Evolutionary conservation across 768 basidiomycete species (phyloP), one percentile per base, ranked within the genome.

Genomic region (Rubroboletus satanas): DNA sequence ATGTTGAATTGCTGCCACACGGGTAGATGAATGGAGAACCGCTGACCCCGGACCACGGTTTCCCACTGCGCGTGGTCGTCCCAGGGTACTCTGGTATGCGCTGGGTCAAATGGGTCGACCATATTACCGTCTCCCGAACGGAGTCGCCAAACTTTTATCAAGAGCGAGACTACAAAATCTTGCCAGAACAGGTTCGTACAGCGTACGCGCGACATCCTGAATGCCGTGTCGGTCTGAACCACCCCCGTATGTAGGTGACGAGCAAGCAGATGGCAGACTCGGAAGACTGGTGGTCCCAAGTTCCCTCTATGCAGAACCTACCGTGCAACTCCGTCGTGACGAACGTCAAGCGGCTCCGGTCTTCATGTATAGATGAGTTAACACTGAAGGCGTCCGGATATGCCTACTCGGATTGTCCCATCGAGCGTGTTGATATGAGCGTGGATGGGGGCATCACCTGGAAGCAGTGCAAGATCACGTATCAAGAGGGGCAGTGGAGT

Each of bases 61-160:
- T 78, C 6, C 86, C 86, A 4, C 60, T 89, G 26, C 82, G 87
- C n/a, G 68, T 85, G 8, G 79, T 88, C 38, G 83, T 83, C 1
- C 87, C 87, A 0, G 87, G 87, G 4, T 80, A 77, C 60, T 74
- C 81, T 15, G 87, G 87, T 7, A 87, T 84, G 31, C 80, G 87
- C 11, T 87, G 85, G 84, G 85, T 87, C 8, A 88, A 89, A 73
- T 89, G 87, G 87, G 73, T 87, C 0, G 83, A 86, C 61, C 80
- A 74, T 0, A 82, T 88, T 61, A 70, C 75, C 28, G 62, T 87
- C 53, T 79, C 83, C 5, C 59, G 50, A 3, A 33, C 53, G 7
- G 85, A 88, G 69, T 85, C 84, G 1, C 76, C 79, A 31, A 87
- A 84, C 63, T 87, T 82, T 67, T 88, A 87, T 63, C 85, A 88